Evolutionary conservation across 257 asterid species (phyloP), one percentile per base, ranked within the genome.

Genomic region (Solanum lycopersicoides): DNA sequence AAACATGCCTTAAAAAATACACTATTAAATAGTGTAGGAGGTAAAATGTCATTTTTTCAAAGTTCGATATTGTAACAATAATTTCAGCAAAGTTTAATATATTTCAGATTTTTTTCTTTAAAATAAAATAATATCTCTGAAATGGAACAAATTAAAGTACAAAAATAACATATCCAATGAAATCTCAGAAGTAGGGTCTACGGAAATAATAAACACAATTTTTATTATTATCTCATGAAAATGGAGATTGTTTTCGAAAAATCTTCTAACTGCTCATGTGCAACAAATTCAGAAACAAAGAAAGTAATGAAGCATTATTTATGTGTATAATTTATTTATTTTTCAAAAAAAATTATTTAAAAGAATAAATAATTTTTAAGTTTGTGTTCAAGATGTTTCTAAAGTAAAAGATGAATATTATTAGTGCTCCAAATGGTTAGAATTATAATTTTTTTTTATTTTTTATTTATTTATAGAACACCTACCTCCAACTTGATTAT

Each of bases 101-200:
- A 37, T 37, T 37, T 37, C 7, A 37, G 2, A 7, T 37, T 7
- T 37, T 37, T 37, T 37, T 37, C 0, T 7, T 0, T 5, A 37
- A 37, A 37, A 37, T 5, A 37, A 37, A 37, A 37, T 1, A 53
- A 18, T 53, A 53, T 18, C 0, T 53, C 18, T 10, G 10, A 42
- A 42, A 42, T 42, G 4, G 4, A 44, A 44, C 47, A 44, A 44
- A 44, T 4, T 4, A 44, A 44, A 11, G 47, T 56, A 56, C 4
- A 18, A 56, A 7, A 3, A 56, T 56, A 56, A 7, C 2, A 18
- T 3, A 56, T 56, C 0, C 0, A 56, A 10, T 56, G 65, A 56
- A 56, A 56, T 56, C 10, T 56, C n/a, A 56, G 0, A 18, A 18
- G 0, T 56, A 1, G 0, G 0, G 0, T 56, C 3, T 56, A 0